Evolutionary conservation across 2,329 filamentous ascomycete species (phyloP), one percentile per base, ranked within the genome.

Genomic region (Fusarium tjaetaba): DNA sequence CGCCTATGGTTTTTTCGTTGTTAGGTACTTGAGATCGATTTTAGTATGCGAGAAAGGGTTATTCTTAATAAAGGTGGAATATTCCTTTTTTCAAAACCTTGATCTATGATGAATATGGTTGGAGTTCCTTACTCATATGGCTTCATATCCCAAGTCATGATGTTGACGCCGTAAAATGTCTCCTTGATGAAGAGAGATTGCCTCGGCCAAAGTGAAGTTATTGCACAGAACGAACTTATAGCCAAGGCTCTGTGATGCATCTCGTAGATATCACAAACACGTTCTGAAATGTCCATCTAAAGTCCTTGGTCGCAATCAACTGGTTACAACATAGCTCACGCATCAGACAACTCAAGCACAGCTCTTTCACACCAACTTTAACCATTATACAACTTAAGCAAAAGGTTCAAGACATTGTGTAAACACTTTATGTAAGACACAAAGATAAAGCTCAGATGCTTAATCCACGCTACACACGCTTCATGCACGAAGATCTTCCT

Each of bases 31-130:
- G 61, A 71, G 53, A 69, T 69, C 58, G 51, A 65, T 69, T 69
- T 65, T 65, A 65, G 61, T 78, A 69, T 66, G 61, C 61, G 64
- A 76, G 73, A 67, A 70, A 76, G 55, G 68, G 73, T 74, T 76
- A 76, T 77, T 77, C 73, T 78, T 78, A 78, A 78, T 78, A 78
- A 73, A 78, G 74, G 73, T 53, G 75, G 76, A 72, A 78, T 78
- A 78, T 70, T 73, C 72, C 71, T 70, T 73, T 71, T 68, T 76
- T 61, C 38, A 45, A 52, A 52, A 42, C 56, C 13, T 18, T 46
- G 53, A 45, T 24, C 5, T 20, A 15, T 45, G 53, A 11, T 18
- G 30, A 15, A 56, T 20, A 43, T n/a, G 24, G 38, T 34, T 41
- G n/a, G 11, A n/a, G 20, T 39, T 20, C 14, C 20, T 39, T 28